Evolutionary conservation across 2,329 filamentous ascomycete species (phyloP), one percentile per base, ranked within the genome.

Genomic region (Botrytis pseudocinerea): DNA sequence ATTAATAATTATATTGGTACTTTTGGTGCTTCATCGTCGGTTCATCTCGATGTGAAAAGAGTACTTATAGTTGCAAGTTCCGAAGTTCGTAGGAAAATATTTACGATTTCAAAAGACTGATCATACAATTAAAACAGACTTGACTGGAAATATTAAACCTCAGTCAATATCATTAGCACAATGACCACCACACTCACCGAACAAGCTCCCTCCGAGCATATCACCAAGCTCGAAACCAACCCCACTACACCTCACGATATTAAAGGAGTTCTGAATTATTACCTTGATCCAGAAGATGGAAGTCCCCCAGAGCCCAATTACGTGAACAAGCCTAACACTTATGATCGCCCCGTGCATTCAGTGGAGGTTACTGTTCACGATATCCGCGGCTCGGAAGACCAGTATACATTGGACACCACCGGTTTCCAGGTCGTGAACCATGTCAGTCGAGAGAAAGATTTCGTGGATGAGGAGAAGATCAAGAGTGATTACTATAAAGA

Each of bases 351-450:
- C 2, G 18, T 46, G 1, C 22, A 46, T 46, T 62, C 44, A n/a
- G 74, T 64, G 6, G 18, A 66, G 28, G 44, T 63, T 20, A 62
- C 69, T 35, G 70, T 86, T 51, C 82, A 82, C 46, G 86, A 87
- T 75, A 82, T 86, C 40, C 78, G 82, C 28, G 85, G 85, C 0
- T 80, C 82, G 9, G 84, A 86, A 76, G 77, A 81, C 9, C 78
- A 83, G 28, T 85, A 82, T 75, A 83, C 78, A 1, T 79, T 85
- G 1, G 83, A 85, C 70, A 79, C 74, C 6, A 83, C 82, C 44
- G 84, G 82, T 7, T 84, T 83, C 70, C 78, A 83, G 71, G 78
- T 83, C 69, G 75, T 82, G 46, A 80, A 78, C 22, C 81, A 83
- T 73, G 76, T 77, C 32, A 82, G 81, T 61, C 69, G 73, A 22